Evolutionary conservation across 208 protist genomes (phyloP).

Genomic region (Kentomonas sorsogonicus): DNA sequence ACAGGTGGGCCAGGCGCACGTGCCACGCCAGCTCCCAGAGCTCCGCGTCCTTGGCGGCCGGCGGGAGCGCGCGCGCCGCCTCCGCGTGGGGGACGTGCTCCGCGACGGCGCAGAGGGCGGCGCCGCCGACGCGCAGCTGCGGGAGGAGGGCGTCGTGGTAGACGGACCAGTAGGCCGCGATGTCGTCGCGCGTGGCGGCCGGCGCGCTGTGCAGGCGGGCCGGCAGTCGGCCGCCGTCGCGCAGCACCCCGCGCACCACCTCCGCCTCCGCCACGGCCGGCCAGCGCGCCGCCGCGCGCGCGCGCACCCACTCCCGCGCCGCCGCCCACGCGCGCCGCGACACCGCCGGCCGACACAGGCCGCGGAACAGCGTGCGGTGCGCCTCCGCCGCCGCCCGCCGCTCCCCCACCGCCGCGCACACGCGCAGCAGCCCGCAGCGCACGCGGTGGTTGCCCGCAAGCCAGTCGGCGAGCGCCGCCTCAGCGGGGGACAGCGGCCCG

Average conservation of each 20-base stretch:
- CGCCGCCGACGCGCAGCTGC: slow-evolving; percentile 44
- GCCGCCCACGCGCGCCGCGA: too few species aligned
- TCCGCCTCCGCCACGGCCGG: not conserved
- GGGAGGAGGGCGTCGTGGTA: slow-evolving; percentile 47
- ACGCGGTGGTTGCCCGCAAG: too few species aligned
- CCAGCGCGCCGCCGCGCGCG: too few species aligned
- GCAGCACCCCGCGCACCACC: slow-evolving; percentile 27
- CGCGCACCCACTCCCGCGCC: too few species aligned
- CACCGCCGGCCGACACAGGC: too few species aligned
- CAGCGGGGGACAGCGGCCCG: too few species aligned
- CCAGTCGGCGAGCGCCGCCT: too few species aligned
- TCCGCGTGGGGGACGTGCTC: slow-evolving; percentile 33
- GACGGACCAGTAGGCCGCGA: slow-evolving; percentile 64
- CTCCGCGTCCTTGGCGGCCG: slow-evolving; percentile 1
- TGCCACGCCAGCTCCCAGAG: slow-evolving; percentile 18
- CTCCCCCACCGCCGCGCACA: too few species aligned
- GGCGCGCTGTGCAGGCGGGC: slow-evolving; percentile 34
- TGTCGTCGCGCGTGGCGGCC: slow-evolving; percentile 20
- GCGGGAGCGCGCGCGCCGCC: slow-evolving; percentile 6
- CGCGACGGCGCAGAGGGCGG: slow-evolving; percentile 68
- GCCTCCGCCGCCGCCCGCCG: too few species aligned
- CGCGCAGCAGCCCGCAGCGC: too few species aligned
- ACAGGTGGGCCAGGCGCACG: slow-evolving; percentile 7
- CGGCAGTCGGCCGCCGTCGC: slow-evolving; percentile 25
- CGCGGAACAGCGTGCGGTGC: too few species aligned